Percentiles rank a stretch among this genome's conserved stretches.
phyloP scores from a whole-genome alignment of 768 basidiomycete genomes.

The Boletus barrowsii region DNA sequence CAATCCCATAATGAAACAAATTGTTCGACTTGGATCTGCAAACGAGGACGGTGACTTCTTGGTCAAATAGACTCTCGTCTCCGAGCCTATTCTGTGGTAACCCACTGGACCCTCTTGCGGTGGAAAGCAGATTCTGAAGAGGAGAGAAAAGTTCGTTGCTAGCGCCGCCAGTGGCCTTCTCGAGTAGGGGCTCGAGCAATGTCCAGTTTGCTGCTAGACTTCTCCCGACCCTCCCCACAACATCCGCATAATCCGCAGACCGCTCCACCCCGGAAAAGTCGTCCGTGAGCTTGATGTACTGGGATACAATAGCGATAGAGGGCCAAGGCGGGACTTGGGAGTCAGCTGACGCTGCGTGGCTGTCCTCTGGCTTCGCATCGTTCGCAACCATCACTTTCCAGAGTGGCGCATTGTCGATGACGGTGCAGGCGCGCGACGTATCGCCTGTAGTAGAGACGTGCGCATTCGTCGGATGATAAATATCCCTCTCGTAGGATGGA shows the following conservation, averaged over 20 bases:
- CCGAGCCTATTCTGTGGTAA: constrained; percentile 7
- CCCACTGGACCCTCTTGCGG: not conserved
- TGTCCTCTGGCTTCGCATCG: not conserved
- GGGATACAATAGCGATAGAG: not conserved
- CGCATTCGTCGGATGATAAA: constrained; percentile 2
- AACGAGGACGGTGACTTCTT: not conserved
- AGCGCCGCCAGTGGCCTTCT: not conserved
- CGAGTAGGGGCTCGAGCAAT: not conserved
- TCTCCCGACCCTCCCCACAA: constrained; percentile 2
- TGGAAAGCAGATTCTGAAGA: not conserved
- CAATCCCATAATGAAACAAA: constrained; percentile 9
- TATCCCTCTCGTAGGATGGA: constrained; percentile 8
- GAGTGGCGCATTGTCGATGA: not conserved
- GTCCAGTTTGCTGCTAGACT: constrained; percentile 1
- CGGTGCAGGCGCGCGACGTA: not conserved
- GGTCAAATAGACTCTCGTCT: constrained; percentile 5
- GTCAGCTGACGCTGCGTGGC: not conserved
- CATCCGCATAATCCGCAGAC: not conserved
- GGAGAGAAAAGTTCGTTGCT: not conserved
- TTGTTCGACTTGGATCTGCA: constrained; percentile 9
- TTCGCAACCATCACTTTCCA: constrained; percentile 3
- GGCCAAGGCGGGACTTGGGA: not conserved
- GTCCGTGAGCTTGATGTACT: not conserved
- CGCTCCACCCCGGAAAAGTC: constrained; percentile 7
- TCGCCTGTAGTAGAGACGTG: not conserved